These are phyloP conservation scores for Russula olivacea DNA, from an alignment of 768 basidiomycete species.

Conservation along the genomic window DNA sequence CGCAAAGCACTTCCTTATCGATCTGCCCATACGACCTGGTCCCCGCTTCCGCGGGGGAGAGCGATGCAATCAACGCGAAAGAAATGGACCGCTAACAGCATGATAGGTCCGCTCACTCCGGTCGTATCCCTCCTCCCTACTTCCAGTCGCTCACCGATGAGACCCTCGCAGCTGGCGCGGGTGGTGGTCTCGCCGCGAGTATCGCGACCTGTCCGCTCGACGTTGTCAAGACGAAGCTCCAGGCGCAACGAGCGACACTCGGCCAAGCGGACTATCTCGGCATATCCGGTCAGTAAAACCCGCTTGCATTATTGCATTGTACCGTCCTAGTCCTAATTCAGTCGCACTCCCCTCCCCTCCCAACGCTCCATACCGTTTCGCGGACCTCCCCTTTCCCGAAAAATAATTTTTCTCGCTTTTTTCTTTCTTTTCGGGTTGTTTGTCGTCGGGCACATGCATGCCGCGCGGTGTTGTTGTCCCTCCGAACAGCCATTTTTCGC, in stretches of 20 bases:
- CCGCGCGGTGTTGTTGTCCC: constrained; percentile 21
- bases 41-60: constrained; percentile 57
- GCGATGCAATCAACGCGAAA: constrained; percentile 55
- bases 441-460: background rate
- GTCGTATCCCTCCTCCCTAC: background rate
- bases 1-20: background rate
- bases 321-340: constrained; percentile 21
- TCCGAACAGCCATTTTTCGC: constrained; percentile 31
- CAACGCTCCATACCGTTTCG: too few relatives aligned
- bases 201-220: constrained; percentile 96
- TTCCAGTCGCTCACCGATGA: constrained; percentile 3
- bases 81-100: constrained; percentile 72
- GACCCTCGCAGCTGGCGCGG: constrained; percentile 70
- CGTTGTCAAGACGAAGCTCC: constrained; percentile 94
- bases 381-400: background rate
- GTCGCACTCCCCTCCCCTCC: constrained; percentile 25
- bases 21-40: constrained; percentile 5
- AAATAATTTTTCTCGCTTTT: constrained; percentile 18
- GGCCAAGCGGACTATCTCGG: constrained; percentile 61
- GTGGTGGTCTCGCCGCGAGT: constrained; percentile 88
- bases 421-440: too few relatives aligned
- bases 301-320: background rate
- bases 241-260: constrained; percentile 76
- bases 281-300: constrained; percentile 23
- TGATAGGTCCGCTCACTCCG: constrained; percentile 56